Conservation (phyloP, 108 stramenopile genomes). For the Licmophora abbreviata region DNA sequence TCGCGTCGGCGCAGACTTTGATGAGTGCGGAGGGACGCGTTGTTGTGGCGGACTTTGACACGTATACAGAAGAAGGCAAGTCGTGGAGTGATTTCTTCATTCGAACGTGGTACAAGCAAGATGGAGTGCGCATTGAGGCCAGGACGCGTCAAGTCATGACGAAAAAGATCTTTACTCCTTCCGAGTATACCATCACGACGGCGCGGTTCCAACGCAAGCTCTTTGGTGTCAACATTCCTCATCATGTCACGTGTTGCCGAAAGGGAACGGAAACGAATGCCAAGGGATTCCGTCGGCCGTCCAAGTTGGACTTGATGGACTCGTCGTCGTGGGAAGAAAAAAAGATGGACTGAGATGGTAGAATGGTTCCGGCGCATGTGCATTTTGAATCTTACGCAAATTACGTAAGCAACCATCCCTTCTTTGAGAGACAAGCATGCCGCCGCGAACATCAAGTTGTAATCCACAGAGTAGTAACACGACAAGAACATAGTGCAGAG, state of each 20-base stretch:
- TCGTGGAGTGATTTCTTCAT: slow-evolving; percentile 35
- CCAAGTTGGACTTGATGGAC: slow-evolving; percentile 14
- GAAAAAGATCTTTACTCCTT: slow-evolving; percentile 19
- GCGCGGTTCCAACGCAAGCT: slow-evolving; percentile 42
- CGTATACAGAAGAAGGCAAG: slow-evolving; percentile 37
- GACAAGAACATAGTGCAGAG: no score
- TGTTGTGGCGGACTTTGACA: slow-evolving; percentile 48
- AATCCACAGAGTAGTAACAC: no score
- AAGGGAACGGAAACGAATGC: slow-evolving; percentile 29
- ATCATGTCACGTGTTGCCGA: slow-evolving; percentile 35
- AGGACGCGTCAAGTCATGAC: slow-evolving; percentile 28
- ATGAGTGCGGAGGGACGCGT: slow-evolving; percentile 49
- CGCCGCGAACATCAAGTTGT: no score
- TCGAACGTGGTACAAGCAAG: slow-evolving; percentile 48
- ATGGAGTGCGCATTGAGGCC: slow-evolving; percentile 50
- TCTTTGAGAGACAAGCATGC: no score
- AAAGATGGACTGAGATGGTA: slow-evolving; percentile 5
- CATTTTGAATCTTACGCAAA: no score
- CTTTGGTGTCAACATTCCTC: slow-evolving; percentile 37
- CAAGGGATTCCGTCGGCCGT: slow-evolving; percentile 26
- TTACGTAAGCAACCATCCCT: no score
- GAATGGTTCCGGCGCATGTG: no score
- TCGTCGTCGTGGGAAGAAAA: slow-evolving; percentile 14
- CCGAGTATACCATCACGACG: slow-evolving; percentile 22
- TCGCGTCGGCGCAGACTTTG: slow-evolving; percentile 33